A percentile compares a stretch with the other conserved stretches of the same genome.
phyloP scores from a whole-genome alignment of 352 stramenopile genomes.

The Phytophthora tentaculata region DNA sequence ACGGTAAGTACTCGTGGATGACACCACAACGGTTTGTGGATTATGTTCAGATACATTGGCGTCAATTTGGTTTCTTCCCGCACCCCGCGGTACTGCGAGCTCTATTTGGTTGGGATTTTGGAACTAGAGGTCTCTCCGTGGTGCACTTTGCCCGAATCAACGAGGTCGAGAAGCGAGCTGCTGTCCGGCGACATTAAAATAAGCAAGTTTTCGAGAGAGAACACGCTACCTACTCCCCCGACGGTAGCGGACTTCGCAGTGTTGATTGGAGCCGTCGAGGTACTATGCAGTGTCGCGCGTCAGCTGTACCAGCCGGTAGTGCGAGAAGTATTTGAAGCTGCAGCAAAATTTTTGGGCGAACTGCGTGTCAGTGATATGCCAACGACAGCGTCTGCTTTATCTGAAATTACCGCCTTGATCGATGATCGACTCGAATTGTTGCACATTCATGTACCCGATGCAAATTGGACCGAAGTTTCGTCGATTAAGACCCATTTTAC shows the following conservation, averaged over 20 bases:
- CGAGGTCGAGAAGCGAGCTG: background rate
- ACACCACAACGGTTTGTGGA: too few species aligned
- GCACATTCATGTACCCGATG: background rate
- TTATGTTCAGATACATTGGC: too few species aligned
- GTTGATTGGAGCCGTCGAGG: background rate
- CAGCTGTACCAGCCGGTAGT: slow-evolving; percentile 8
- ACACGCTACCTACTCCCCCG: background rate
- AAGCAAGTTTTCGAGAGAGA: slow-evolving; percentile 26
- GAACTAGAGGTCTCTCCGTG: slow-evolving; percentile 3
- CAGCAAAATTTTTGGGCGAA: background rate
- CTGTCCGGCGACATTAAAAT: slow-evolving; percentile 1
- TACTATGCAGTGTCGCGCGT: slow-evolving; percentile 1
- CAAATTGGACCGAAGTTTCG: background rate
- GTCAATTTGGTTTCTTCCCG: slow-evolving; percentile 19
- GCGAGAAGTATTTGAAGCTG: background rate
- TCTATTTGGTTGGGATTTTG: slow-evolving; percentile 21
- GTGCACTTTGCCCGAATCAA: slow-evolving; percentile 6
- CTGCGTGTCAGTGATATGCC: slow-evolving; percentile 10
- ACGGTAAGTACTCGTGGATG: too few species aligned
- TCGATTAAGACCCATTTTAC: slow-evolving; percentile 7
- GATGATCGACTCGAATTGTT: slow-evolving; percentile 18
- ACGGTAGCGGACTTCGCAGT: background rate
- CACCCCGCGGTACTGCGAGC: slow-evolving; percentile 17
- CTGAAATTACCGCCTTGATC: slow-evolving; percentile 5
- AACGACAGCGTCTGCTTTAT: background rate